These are phyloP conservation scores for Rubia peregrina DNA, from an alignment of 305 asterid species.

Conservation along the genomic window DNA sequence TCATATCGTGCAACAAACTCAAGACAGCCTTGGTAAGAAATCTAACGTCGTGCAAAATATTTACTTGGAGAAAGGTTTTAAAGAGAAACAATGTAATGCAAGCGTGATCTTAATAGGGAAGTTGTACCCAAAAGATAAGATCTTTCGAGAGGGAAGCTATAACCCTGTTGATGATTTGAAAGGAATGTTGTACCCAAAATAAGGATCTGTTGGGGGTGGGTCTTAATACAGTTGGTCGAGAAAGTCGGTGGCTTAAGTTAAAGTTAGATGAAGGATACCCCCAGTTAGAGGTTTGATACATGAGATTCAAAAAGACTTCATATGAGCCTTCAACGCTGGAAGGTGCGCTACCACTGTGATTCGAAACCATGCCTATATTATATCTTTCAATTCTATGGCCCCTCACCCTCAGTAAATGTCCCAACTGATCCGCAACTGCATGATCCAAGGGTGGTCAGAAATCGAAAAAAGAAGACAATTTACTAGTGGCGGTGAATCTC, in stretches of 20 bases:
- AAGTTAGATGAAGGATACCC: slow-evolving; percentile 35
- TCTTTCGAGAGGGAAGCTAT: slow-evolving; percentile 31
- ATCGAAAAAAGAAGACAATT: too few species aligned
- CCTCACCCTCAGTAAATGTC: slow-evolving; percentile 40
- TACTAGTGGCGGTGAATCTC: slow-evolving; percentile 23
- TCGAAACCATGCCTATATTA: slow-evolving; percentile 41
- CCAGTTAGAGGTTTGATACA: slow-evolving; percentile 39
- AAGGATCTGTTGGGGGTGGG: slow-evolving; percentile 34
- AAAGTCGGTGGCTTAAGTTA: slow-evolving; percentile 37
- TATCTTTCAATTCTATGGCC: slow-evolving; percentile 38
- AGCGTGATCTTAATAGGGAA: too few species aligned
- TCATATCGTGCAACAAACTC: too few species aligned
- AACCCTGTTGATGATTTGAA: slow-evolving; percentile 73
- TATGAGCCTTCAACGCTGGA: slow-evolving; percentile 52
- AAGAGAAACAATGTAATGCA: too few species aligned
- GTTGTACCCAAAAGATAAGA: slow-evolving; percentile 22
- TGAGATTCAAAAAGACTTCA: too few species aligned
- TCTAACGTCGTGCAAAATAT: too few species aligned
- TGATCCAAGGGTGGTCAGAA: neutral
- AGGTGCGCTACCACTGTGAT: slow-evolving; percentile 87
- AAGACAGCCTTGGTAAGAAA: too few species aligned
- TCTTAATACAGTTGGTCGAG: slow-evolving; percentile 38
- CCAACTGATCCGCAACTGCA: slow-evolving; percentile 54
- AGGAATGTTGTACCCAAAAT: slow-evolving; percentile 43
- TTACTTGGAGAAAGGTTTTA: too few species aligned